Conservation (phyloP, 805 yeast genomes). For the Barnettozyma sucrosica region DNA sequence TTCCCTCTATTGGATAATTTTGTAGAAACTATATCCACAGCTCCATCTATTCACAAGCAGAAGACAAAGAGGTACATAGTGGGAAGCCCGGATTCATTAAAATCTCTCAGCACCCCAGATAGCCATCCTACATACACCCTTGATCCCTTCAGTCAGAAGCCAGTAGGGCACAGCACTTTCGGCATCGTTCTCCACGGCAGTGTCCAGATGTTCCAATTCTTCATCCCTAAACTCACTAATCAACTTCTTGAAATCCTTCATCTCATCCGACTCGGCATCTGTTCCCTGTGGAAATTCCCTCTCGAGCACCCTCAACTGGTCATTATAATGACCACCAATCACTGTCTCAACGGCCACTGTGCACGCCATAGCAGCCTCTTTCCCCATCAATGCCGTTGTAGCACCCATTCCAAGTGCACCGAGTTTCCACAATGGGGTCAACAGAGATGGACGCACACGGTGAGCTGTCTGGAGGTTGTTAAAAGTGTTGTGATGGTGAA, state of each 20-base stretch:
- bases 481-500: conserved; percentile 84
- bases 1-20: no score
- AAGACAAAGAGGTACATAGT: no score
- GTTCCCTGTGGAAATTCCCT: conserved; percentile 47
- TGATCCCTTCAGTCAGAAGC: conserved; percentile 82
- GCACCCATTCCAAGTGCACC: conserved; percentile 88
- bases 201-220: conserved; percentile 90
- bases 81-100: conserved; percentile 22
- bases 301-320: conserved; percentile 72
- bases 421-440: conserved; percentile 89
- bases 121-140: conserved; percentile 78
- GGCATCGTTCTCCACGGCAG: conserved; percentile 89
- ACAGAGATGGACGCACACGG: conserved; percentile 83
- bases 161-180: conserved; percentile 90
- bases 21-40: neutral
- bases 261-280: conserved; percentile 43
- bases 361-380: conserved; percentile 99
- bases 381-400: conserved; percentile 78
- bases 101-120: conserved; percentile 87
- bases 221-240: conserved; percentile 84
- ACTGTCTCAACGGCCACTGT: conserved; percentile 98
- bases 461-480: conserved; percentile 67
- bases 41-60: neutral
- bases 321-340: conserved; percentile 92
- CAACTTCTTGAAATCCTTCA: conserved; percentile 49